Percentiles rank a stretch among this genome's conserved stretches.
phyloP scores from a whole-genome alignment of 2,329 filamentous ascomycete genomes.

The Fusarium scirpi region DNA sequence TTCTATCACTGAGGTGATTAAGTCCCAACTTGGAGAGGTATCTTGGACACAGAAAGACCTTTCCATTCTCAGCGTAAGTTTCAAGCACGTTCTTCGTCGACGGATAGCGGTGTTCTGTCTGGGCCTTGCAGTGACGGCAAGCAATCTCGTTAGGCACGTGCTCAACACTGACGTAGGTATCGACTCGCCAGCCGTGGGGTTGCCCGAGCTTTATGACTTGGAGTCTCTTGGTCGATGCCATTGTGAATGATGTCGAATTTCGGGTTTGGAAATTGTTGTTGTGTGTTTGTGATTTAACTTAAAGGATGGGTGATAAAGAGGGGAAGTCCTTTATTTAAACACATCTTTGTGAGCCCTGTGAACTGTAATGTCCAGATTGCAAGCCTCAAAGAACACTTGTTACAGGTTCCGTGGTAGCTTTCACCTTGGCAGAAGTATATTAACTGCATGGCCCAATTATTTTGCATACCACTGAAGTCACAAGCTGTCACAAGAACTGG shows the following conservation, averaged over 20 bases:
- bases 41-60: not conserved
- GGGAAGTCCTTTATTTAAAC: not conserved
- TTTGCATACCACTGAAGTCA: not conserved
- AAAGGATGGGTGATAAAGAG: not conserved
- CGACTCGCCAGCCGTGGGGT: not conserved
- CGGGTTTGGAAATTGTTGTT: not conserved
- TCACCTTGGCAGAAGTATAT: not conserved
- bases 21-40: not conserved
- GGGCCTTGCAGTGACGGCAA: not conserved
- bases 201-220: not conserved
- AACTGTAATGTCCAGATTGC: not conserved
- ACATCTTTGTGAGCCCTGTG: not conserved
- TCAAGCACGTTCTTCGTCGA: not conserved
- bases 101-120: not conserved
- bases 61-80: not conserved
- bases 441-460: not conserved
- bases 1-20: not conserved
- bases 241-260: not conserved
- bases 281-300: not conserved
- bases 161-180: not conserved
- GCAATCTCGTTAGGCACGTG: not conserved
- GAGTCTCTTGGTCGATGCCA: not conserved
- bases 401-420: not conserved
- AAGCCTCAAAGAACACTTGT: not conserved
- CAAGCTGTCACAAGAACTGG: not conserved